Conservation (phyloP, 805 yeast genomes). For the Nakazawaea peltata region DNA sequence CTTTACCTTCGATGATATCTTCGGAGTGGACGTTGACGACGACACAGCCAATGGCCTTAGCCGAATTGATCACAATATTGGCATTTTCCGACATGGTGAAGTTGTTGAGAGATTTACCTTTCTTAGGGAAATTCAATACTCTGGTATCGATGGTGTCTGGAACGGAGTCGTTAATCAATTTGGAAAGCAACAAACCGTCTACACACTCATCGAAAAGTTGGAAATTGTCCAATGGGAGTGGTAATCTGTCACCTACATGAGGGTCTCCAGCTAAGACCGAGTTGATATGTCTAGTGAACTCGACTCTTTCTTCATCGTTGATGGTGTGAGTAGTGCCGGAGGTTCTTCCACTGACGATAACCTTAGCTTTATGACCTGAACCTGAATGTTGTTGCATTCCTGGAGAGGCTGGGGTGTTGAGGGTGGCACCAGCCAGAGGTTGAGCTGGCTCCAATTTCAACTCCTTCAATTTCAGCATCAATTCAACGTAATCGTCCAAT, state of each 20-base stretch:
- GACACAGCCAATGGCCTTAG: conserved; percentile 97
- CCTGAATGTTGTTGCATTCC: conserved; percentile 30
- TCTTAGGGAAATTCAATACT: conserved; percentile 84
- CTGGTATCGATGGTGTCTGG: conserved; percentile 98
- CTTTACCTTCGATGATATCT: conserved; percentile 90
- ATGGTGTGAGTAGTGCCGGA: conserved; percentile 94
- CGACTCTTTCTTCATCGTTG: conserved; percentile 93
- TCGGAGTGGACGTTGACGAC: conserved; percentile 97
- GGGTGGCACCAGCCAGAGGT: conserved; percentile 13
- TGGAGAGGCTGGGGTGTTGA: conserved; percentile 13
- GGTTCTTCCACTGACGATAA: conserved; percentile 78
- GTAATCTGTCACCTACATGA: conserved; percentile 76
- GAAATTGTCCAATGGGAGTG: conserved; percentile 88
- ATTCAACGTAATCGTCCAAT: conserved; percentile 84
- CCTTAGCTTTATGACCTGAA: conserved; percentile 47
- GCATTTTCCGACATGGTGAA: conserved; percentile 97
- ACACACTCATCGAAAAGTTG: conserved; percentile 95
- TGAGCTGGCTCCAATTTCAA: conserved; percentile 18
- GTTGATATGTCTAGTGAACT: conserved; percentile 94
- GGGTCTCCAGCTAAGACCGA: conserved; percentile 84
- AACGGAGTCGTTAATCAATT: conserved; percentile 93
- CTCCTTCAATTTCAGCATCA: conserved; percentile 74
- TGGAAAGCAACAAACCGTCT: conserved; percentile 89
- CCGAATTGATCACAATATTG: conserved; percentile 94
- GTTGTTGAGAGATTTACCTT: conserved; percentile 75